Conservation (phyloP, 129 eudicot genomes). For the Lactuca sativa region DNA sequence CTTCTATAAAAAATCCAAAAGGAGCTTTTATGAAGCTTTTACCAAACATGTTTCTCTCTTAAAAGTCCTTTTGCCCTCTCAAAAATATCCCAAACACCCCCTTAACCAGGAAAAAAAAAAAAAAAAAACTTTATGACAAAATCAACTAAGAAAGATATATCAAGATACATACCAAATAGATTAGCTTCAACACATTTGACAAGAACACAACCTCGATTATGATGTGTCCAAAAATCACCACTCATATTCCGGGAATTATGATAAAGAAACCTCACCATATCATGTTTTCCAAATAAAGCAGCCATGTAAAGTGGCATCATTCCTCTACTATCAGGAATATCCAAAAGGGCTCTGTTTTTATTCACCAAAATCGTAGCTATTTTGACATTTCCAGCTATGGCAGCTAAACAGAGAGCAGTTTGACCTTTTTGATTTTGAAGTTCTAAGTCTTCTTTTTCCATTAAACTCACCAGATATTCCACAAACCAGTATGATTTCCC, state of each 20-base stretch:
- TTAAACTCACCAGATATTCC: neutral
- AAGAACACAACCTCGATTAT: slow-evolving; percentile 21
- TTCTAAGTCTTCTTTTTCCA: neutral
- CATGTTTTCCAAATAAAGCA: slow-evolving; percentile 16
- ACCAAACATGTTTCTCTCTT: too few species aligned
- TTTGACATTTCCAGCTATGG: slow-evolving; percentile 21
- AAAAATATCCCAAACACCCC: too few species aligned
- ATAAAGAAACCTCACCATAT: slow-evolving; percentile 34
- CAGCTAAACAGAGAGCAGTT: slow-evolving; percentile 42
- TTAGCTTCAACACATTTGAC: slow-evolving; percentile 19
- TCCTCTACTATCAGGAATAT: slow-evolving; percentile 23
- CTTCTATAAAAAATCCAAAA: too few species aligned
- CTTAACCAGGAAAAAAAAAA: too few species aligned
- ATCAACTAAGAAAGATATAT: neutral
- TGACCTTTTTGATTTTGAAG: slow-evolving; percentile 8
- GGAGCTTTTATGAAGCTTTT: too few species aligned
- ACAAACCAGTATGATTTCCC: slow-evolving; percentile 17
- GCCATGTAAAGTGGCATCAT: slow-evolving; percentile 10
- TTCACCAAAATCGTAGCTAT: slow-evolving; percentile 29
- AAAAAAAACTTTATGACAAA: neutral
- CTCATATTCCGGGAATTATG: neutral
- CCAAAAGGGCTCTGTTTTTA: slow-evolving; percentile 16
- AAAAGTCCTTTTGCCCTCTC: too few species aligned
- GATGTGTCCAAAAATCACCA: neutral
- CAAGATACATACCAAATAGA: slow-evolving; percentile 33